Base-by-base conservation (phyloP, 2,329 filamentous ascomycete species). In the Stromatinia cepivora region DNA sequence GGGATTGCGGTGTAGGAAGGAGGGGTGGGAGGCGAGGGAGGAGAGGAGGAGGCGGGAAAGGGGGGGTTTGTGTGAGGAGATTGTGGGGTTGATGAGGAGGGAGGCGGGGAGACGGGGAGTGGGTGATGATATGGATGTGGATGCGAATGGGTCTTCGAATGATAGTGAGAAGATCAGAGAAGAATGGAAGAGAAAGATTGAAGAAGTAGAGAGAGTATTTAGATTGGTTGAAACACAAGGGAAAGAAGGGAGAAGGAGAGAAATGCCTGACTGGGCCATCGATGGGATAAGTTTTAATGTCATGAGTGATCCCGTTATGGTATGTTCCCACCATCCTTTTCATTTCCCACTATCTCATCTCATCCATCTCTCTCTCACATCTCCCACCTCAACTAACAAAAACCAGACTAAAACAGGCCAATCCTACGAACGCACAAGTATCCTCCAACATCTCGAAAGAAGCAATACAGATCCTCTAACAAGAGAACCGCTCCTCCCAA, bases 381-480 rank as follows among this genome's bases (percentile, higher is more conserved):
- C 13, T 34, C 13, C 1, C 34, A 42, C n/a, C 22, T 42, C 36
- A 59, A 46, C 34, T 42, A 54, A 39, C 1, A 25, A 7, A 39
- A 15, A 3, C 22, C 79, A 83, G 89, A 94, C 92, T 1, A 93
- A 91, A 76, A 94, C 91, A 1, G 95, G 95, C 17, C 92, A 94
- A 73, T 95, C 91, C 1, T 99, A 97, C 78, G 95, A 98, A 79
- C 87, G 94, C 54, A 85, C 92, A 0, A 92, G 92, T 22, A 90
- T 99, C 71, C 84, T 93, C 77, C 93, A 97, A 79, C 93, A 97
- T 78, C 84, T 99, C 36, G 90, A 91, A 75, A 85, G 91, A 31
- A 87, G 87, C 46, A 84, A 85, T 0, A 91, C 87, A 20, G 95
- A 99, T 78, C 95, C 95, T 0, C 79, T 98, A 48, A 97, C 94